Base-by-base conservation (phyloP, 371 early-diverging fungal species). In the Mucor saturninus region DNA sequence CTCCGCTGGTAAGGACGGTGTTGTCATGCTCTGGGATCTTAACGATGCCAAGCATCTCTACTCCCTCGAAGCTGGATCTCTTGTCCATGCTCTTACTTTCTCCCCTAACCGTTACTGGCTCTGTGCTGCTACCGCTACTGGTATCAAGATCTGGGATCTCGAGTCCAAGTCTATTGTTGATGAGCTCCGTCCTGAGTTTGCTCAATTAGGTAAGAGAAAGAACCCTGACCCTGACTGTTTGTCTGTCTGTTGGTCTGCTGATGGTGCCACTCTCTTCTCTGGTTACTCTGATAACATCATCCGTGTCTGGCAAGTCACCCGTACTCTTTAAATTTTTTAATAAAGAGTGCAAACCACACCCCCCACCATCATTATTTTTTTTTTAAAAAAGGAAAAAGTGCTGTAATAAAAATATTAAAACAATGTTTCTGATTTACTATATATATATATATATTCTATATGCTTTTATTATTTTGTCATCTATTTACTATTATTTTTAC, bases 101-200 rank as follows among this genome's bases (percentile, higher is more conserved):
- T 95, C 96, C 65, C 97, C 98, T 78, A 98, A 98, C 95, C 93
- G 98, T 69, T 98, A 98, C 98, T 99, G 99, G 99, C 90, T 99
- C 75, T 95, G 96, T 87, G 98, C 98, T 76, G 99, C 98, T 80
- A 98, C 98, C 74, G 86, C 89, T 65, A 86, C 88, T 67, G 89
- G 93, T 83, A 97, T 99, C 91, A 96, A 94, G 93, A 94, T 99
- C 88, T 98, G 98, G 98, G 99, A 99, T 81, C 86, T 99, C 72
- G 96, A 98, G 85, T 91, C 90, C 88, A 98, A 98, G 93, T 86
- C 91, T 49, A 82, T 96, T 72, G 97, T 98, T 64, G 94, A 92
- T 85, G 97, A 98, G 83, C 92, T 98, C 73, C 88, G 89, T 75
- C 93, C 96, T 72, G 96, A 96, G 73, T 93, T 94, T 81, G 68